phyloP scores from a whole-genome alignment of 225 moss, liverwort and hornwort genomes.

The Climacium dendroides region DNA sequence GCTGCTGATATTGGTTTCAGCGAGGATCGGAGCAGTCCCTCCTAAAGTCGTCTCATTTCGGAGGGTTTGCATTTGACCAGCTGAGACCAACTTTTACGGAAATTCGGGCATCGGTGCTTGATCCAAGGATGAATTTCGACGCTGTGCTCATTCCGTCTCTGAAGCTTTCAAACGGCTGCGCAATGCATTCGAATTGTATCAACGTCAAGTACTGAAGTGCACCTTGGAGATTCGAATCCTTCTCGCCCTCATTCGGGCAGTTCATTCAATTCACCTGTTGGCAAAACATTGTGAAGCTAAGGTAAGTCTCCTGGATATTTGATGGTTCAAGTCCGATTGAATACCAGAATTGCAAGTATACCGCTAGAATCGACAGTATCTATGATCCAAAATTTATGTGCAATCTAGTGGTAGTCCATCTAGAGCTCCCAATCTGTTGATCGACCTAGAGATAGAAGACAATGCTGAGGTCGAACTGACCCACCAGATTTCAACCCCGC shows the following conservation, averaged over 20 bases:
- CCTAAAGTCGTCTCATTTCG: background rate
- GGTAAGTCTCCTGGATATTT: background rate
- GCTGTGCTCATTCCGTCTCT: conserved; percentile 5
- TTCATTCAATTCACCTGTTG: background rate
- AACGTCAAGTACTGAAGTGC: background rate
- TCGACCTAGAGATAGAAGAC: background rate
- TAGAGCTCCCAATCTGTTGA: background rate
- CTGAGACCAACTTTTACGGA: background rate
- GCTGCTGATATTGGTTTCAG: background rate
- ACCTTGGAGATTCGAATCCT: background rate
- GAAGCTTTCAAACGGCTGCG: background rate
- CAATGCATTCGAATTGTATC: background rate
- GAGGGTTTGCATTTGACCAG: background rate
- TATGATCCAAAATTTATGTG: background rate
- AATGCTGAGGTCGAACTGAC: background rate
- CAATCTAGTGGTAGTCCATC: background rate
- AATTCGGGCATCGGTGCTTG: background rate
- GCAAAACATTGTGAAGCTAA: background rate
- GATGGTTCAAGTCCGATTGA: background rate
- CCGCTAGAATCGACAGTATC: background rate
- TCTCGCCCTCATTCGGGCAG: background rate
- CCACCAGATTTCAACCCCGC: background rate
- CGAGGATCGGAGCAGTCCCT: background rate
- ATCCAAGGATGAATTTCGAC: conserved; percentile 24
- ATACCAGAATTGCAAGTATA: background rate